These are phyloP conservation scores for Malus hybrid DNA, from an alignment of 331 rosid species.

Conservation along the genomic window DNA sequence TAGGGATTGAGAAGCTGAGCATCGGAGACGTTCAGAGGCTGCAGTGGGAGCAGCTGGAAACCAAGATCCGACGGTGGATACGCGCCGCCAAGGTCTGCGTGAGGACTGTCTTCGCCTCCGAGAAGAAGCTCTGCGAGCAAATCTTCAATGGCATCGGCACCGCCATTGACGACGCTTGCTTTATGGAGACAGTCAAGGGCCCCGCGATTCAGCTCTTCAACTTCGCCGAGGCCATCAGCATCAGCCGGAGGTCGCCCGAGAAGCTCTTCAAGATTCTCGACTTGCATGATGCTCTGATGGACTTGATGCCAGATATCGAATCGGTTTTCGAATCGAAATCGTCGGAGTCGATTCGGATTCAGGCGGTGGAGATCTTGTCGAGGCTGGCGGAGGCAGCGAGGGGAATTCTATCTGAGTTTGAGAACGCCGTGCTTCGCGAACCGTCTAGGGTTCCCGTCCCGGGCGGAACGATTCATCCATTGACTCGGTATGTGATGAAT, in stretches of 20 bases:
- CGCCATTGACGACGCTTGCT: conserved; percentile 81
- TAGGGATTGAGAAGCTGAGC: conserved; percentile 77
- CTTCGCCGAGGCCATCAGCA: conserved; percentile 86
- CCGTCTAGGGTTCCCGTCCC: conserved; percentile 87
- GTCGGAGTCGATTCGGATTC: conserved; percentile 74
- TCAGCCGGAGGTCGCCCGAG: conserved; percentile 88
- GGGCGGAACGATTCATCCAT: conserved; percentile 92
- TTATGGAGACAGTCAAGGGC: conserved; percentile 88
- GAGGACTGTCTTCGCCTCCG: conserved; percentile 72
- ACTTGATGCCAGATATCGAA: conserved; percentile 84
- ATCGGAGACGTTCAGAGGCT: conserved; percentile 93
- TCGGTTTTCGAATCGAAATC: conserved; percentile 76
- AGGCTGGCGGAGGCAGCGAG: conserved; percentile 95
- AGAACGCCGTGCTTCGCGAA: conserved; percentile 82
- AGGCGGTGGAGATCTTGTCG: conserved; percentile 87
- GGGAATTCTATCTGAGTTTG: conserved; percentile 88
- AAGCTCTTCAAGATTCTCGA: conserved; percentile 87
- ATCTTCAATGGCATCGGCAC: conserved; percentile 77
- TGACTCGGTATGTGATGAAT: conserved; percentile 97
- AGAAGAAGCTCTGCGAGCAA: conserved; percentile 84
- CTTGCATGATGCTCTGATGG: conserved; percentile 81
- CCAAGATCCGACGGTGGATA: conserved; percentile 93
- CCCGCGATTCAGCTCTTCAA: conserved; percentile 92
- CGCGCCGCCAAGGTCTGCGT: conserved; percentile 71
- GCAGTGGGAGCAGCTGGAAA: conserved; percentile 79